Evolutionary conservation across 1,284 basidiomycete species (phyloP).

Genomic region (Austroboletus olivaceoglutinosus): DNA sequence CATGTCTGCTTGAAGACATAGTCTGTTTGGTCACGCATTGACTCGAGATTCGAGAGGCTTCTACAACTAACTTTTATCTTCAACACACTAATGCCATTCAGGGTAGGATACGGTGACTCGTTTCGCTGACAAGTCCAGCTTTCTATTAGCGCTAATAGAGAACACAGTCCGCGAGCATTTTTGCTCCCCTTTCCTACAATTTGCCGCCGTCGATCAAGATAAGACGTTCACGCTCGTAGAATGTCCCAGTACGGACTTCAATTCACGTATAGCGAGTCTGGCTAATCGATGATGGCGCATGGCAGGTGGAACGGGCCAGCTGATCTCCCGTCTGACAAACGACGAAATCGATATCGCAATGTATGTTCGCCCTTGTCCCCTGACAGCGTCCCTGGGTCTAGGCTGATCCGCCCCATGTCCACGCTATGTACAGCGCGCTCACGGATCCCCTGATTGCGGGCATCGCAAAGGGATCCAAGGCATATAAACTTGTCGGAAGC

Average conservation of each 20-base stretch:
- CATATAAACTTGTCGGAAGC: slow-evolving; percentile 91
- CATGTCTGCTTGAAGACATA: too few species aligned
- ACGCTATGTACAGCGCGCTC: slow-evolving; percentile 73
- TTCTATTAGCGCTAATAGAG: slow-evolving; percentile 1
- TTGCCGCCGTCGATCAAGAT: slow-evolving; percentile 60
- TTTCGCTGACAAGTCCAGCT: neutral
- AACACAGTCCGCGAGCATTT: slow-evolving; percentile 83
- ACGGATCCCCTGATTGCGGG: slow-evolving; percentile 94
- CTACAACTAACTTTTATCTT: neutral
- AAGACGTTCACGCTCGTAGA: slow-evolving; percentile 82
- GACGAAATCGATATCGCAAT: slow-evolving; percentile 90
- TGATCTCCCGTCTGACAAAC: slow-evolving; percentile 79
- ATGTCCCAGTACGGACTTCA: slow-evolving; percentile 70
- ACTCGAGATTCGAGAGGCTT: too few species aligned
- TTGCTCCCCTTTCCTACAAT: slow-evolving; percentile 84
- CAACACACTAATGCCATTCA: slow-evolving; percentile 23
- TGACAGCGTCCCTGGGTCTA: too few species aligned
- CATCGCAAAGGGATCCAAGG: slow-evolving; percentile 71
- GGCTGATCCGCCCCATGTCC: too few species aligned
- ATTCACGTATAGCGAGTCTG: neutral
- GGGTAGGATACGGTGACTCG: slow-evolving; percentile 31
- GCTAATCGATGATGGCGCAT: slow-evolving; percentile 1
- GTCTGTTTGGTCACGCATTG: too few species aligned
- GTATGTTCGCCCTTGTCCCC: slow-evolving; percentile 40
- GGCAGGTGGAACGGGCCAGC: slow-evolving; percentile 85